A percentile compares a stretch with the other conserved stretches of the same genome.
Conservation (phyloP, 805 yeast species). For the Brettanomyces naardenensis region DNA sequence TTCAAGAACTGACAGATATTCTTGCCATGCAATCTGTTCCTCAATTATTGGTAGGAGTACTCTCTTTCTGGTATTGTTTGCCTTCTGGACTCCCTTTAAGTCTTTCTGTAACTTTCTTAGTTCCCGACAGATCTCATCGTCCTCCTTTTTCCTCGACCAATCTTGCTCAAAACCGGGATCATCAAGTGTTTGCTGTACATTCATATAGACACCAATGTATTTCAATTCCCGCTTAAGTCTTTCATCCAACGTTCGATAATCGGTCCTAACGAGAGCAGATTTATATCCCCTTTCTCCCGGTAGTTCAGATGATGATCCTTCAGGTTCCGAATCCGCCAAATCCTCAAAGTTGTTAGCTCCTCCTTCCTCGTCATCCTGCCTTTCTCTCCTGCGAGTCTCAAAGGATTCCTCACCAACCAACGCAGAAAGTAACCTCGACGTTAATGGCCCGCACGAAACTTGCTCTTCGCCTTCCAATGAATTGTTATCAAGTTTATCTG, state of each 20-base stretch:
- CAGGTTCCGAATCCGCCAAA: conserved; percentile 5
- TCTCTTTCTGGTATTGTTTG: conserved; percentile 63
- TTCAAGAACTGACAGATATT: conserved; percentile 80
- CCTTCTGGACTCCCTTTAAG: conserved; percentile 48
- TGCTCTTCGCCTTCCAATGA: conserved; percentile 55
- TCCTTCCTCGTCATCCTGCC: conserved; percentile 9
- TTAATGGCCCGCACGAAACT: conserved; percentile 85
- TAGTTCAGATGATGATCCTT: conserved; percentile 18
- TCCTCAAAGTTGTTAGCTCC: conserved; percentile 7
- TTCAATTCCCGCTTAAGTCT: conserved; percentile 79
- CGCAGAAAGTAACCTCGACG: conserved; percentile 78
- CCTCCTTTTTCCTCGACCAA: conserved; percentile 80
- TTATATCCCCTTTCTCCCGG: conserved; percentile 42
- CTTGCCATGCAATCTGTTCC: conserved; percentile 92
- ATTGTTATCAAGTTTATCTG: conserved; percentile 51
- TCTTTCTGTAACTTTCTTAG: conserved; percentile 65
- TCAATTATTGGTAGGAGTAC: conserved; percentile 65
- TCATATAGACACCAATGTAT: conserved; percentile 84
- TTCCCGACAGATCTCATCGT: conserved; percentile 88
- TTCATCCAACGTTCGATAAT: conserved; percentile 79
- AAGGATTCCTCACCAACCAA: conserved; percentile 41
- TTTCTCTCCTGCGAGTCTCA: conserved; percentile 2
- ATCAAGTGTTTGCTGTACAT: conserved; percentile 35
- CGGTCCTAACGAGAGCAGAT: conserved; percentile 36
- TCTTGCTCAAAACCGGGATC: conserved; percentile 38